Base-by-base conservation (phyloP, 2,329 filamentous ascomycete species). In the Immersiporthe knoxdaviesiana region DNA sequence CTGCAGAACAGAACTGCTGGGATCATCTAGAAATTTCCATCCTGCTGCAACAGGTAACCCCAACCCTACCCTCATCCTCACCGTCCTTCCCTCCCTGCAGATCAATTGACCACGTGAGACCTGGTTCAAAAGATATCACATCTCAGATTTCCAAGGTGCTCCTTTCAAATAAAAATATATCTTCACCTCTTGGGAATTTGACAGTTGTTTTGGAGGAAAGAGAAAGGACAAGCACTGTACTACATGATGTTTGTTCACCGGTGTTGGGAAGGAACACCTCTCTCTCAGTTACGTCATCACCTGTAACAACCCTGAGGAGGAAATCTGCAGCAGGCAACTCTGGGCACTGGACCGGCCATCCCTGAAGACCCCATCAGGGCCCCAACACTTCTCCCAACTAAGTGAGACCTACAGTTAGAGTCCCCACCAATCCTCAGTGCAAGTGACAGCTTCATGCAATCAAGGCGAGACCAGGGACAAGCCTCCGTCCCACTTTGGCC, bases 11-110 rank as follows among this genome's bases (percentile, higher is more conserved):
- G 35, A 35, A 37, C 18, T 37, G 18, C 18, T 37, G 32, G 56
- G 56, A n/a, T n/a, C 1, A 24, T 37, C 56, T 59, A 59, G 56
- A 59, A 59, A 10, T 14, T 59, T 59, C 56, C 44, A 47, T 59
- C 32, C 32, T 47, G 32, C 3, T 24, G 32, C 16, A 59, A n/a
- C 18, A 21, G 32, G 18, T 8, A 30, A 24, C 35, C 10, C 3
- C 24, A 54, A 14, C 24, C 50, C 50, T 54, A 21, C 18, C n/a
- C 44, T 47, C 44, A 18, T 47, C 44, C 41, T 47, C 18, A 10
- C n/a, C n/a, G 7, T 10, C 50, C n/a, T 54, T 18, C 5, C 10
- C 50, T 54, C 50, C 11, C 30, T 59, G 56, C 21, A 59, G 30
- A 59, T 59, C 56, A 37, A 37, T 4, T 32, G 32, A 21, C 4